Evolutionary conservation across 2,329 filamentous ascomycete genomes (phyloP), one percentile per base, ranked within the genome.

Genomic region (Ophiostoma sp.): DNA sequence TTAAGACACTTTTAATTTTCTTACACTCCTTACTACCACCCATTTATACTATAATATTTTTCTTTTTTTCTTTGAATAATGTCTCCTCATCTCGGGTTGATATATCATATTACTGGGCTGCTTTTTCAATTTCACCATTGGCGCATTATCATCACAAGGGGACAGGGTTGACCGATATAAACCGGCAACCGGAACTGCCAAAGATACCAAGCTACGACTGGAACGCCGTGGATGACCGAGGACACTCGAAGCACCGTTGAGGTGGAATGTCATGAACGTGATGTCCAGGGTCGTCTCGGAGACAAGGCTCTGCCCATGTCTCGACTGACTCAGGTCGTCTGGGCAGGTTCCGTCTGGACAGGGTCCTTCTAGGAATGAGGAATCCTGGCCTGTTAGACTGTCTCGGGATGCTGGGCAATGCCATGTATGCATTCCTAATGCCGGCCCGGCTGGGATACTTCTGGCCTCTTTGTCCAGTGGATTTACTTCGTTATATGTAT

Each of bases 401-500:
- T 57, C 52, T 57, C 23, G 52, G 57, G 57, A 62, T 62, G 57
- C 27, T 20, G 1, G 57, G 57, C 57, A 62, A 33, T 33, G 54
- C 23, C 8, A 31, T 13, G 4, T 6, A 62, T 33, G 57, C 27
- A 33, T 62, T 4, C 27, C 27, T 62, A 62, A 62, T 17, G 27
- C 27, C 15, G 57, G 52, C 27, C 27, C 15, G 13, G 13, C 57
- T n/a, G n/a, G 23, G 27, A 62, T 27, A 13, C 52, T 27, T 68
- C 15, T 48, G 31, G 27, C 23, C 36, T 57, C 52, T 33, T 62
- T 62, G 27, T 62, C 15, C 57, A 62, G 57, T 62, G 57, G 35
- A 62, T 62, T 62, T 62, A 62, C 27, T 62, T 62, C 57, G 67
- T 62, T 20, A 60, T 69, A 48, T 72, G 70, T 72, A 72, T 72